Evolutionary conservation across 306 rosid species (phyloP), one percentile per base, ranked within the genome.

Genomic region (Medicago arabica): DNA sequence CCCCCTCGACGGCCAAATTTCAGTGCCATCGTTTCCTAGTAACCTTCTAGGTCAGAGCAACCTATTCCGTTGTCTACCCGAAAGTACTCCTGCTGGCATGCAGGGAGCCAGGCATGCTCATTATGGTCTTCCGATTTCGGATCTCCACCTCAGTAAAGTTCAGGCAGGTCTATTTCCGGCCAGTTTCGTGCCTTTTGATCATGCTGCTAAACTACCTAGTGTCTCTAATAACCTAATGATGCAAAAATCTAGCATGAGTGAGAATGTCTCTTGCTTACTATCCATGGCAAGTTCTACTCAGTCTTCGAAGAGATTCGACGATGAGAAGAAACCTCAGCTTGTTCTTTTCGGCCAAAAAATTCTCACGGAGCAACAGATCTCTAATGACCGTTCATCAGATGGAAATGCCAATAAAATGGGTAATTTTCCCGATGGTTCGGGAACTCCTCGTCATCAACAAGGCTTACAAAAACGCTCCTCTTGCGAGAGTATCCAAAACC

Each of bases 41-140:
- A 85, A 85, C 67, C 84, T 87, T 79, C 79, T 89, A 78, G 90
- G 89, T 57, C 78, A 88, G 46, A 69, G 83, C 84, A 86, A 83
- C 83, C 90, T 84, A 47, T 90, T 86, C 5, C 83, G 91, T 82
- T 86, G 82, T 90, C 82, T 83, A 79, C 87, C 91, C 77, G 90
- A 95, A 75, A 89, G 80, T 78, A 67, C 90, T 87, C 96, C 98
- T 95, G 97, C 98, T 90, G 96, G 99, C 99, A 96, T 96, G 99
- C 99, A 96, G 99, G 99, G 99, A 96, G 99, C 99, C 98, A 90
- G 97, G 99, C 99, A 96, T 86, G 95, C 88, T 90, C 89, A 81
- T 86, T 89, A 80, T 36, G 96, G 89, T 89, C 80, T 85, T 77
- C 81, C 96, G 46, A 86, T 89, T 75, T 54, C 92, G 9, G 92